A percentile compares a stretch with the other conserved stretches of the same genome.
Evolutionary conservation across 768 basidiomycete species (phyloP).

Genomic region (Pleurotus sapidus): DNA sequence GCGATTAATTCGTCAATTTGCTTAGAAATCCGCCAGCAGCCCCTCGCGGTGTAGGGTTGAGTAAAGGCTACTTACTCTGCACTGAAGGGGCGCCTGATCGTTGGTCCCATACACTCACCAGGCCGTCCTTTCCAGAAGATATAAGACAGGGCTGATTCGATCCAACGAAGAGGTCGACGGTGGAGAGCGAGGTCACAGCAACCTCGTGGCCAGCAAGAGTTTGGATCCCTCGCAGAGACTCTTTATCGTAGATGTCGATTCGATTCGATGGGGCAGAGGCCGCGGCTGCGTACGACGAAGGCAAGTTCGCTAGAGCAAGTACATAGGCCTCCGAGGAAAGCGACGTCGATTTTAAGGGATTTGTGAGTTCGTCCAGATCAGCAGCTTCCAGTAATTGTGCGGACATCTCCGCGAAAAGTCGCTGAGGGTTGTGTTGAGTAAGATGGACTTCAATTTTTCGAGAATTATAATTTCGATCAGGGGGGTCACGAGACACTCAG

Average conservation of each 20-base stretch:
- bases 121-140: slow-evolving; percentile 70
- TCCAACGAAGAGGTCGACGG: slow-evolving; percentile 39
- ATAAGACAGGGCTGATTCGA: slow-evolving; percentile 43
- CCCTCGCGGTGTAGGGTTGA: slow-evolving; percentile 37
- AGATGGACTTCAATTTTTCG: too few relatives aligned
- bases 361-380: slow-evolving; percentile 6
- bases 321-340: slow-evolving; percentile 54
- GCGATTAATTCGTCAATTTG: not conserved
- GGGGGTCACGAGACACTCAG: too few relatives aligned
- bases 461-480: too few relatives aligned
- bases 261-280: slow-evolving; percentile 61
- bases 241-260: slow-evolving; percentile 67
- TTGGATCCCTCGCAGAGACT: slow-evolving; percentile 41
- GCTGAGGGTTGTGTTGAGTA: too few relatives aligned
- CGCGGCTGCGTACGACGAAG: slow-evolving; percentile 54
- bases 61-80: slow-evolving; percentile 15
- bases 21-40: slow-evolving; percentile 6
- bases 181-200: slow-evolving; percentile 55
- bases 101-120: slow-evolving; percentile 74
- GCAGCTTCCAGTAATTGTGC: not conserved
- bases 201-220: slow-evolving; percentile 55
- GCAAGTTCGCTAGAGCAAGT: slow-evolving; percentile 49
- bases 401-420: not conserved
- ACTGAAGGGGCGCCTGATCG: slow-evolving; percentile 37
- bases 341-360: slow-evolving; percentile 23